Evolutionary conservation across 2,329 filamentous ascomycete genomes (phyloP).

Genomic region (Colletotrichum euphorbiae): DNA sequence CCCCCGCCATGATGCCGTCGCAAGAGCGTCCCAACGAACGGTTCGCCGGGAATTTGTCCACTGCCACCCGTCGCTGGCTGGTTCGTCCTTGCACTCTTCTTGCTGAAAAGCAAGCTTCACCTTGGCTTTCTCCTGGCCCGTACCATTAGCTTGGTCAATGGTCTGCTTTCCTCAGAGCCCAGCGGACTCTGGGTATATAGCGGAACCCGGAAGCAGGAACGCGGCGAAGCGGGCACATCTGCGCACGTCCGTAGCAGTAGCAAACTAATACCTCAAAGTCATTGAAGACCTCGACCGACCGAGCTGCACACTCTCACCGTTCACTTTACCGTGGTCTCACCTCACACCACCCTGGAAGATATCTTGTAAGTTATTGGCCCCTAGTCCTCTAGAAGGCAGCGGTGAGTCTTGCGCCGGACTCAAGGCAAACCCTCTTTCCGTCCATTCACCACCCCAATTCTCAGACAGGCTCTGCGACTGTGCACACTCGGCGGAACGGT

Average conservation of each 20-base stretch:
- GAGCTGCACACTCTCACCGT: slow-evolving; percentile 13
- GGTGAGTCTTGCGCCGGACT: slow-evolving; percentile 24
- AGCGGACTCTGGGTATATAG: not conserved
- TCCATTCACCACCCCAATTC: slow-evolving; percentile 23
- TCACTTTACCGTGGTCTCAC: slow-evolving; percentile 23
- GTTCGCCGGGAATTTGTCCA: slow-evolving; percentile 12
- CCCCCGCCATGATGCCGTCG: slow-evolving; percentile 4
- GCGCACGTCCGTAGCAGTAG: slow-evolving; percentile 19
- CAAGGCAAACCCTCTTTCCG: slow-evolving; percentile 15
- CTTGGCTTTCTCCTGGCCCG: slow-evolving; percentile 9
- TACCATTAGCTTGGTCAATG: slow-evolving; percentile 12
- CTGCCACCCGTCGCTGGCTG: slow-evolving; percentile 16
- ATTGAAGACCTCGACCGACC: slow-evolving; percentile 1
- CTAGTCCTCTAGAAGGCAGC: slow-evolving; percentile 2
- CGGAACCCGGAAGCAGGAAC: slow-evolving; percentile 22
- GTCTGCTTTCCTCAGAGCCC: slow-evolving; percentile 4
- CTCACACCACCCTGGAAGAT: slow-evolving; percentile 4
- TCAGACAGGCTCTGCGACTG: slow-evolving; percentile 26
- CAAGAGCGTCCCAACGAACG: slow-evolving; percentile 19
- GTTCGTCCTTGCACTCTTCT: slow-evolving; percentile 23
- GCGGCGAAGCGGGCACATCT: slow-evolving; percentile 23
- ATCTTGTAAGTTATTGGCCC: slow-evolving; percentile 18
- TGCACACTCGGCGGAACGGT: slow-evolving; percentile 30
- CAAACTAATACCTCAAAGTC: not conserved
- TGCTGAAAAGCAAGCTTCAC: slow-evolving; percentile 22